These are phyloP conservation scores for Beta vulgaris DNA, from an alignment of 148 eudicot species.

Conservation along the genomic window DNA sequence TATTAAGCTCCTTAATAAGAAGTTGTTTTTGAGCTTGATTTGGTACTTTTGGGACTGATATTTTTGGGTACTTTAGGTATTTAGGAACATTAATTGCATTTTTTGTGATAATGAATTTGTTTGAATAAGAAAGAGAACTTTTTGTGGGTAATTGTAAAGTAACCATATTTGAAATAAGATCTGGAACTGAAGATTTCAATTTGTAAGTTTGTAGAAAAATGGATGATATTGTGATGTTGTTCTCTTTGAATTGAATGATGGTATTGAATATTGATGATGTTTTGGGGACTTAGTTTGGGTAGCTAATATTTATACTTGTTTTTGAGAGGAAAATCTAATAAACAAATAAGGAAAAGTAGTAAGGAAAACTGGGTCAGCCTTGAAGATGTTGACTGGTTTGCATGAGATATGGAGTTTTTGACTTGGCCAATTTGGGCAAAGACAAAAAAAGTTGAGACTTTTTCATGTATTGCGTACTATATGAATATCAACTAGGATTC, in stretches of 20 bases:
- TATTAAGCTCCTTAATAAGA: not conserved
- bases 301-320: not conserved
- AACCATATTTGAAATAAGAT: constrained; percentile 10
- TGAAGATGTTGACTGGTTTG: constrained; percentile 17
- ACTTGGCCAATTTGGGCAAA: constrained; percentile 2
- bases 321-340: not conserved
- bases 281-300: not conserved
- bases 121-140: not conserved
- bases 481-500: not conserved
- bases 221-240: not conserved
- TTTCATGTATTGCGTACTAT: constrained; percentile 1
- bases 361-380: constrained; percentile 10
- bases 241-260: not conserved
- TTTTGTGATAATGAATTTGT: constrained; percentile 4
- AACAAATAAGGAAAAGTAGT: not conserved
- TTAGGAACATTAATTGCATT: not conserved
- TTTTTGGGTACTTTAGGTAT: constrained; percentile 17
- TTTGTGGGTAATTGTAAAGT: constrained; percentile 12
- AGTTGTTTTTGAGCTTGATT: constrained; percentile 4
- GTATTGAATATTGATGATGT: not conserved
- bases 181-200: not conserved
- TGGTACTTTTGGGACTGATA: constrained; percentile 20
- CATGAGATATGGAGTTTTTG: not conserved
- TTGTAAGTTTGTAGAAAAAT: not conserved
- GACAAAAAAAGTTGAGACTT: constrained; percentile 14